Percentiles rank a stretch among this genome's conserved stretches.
phyloP scores from a whole-genome alignment of 176 grass and related monocot species.

The Hordeum vulgare region DNA sequence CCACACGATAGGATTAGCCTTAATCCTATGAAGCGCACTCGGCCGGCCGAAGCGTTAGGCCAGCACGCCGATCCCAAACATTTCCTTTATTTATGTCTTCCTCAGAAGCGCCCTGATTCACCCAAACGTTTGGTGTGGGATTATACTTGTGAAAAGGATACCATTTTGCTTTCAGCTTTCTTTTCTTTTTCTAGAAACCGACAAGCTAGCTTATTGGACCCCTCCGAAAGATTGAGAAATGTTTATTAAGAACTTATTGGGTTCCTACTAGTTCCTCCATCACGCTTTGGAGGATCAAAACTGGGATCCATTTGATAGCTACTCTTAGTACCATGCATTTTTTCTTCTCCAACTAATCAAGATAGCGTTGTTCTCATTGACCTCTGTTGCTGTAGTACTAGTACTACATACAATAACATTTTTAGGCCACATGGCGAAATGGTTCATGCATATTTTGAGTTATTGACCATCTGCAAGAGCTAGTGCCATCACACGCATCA shows the following conservation, averaged over 20 bases:
- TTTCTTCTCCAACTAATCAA: neutral
- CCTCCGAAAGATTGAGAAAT: too few species aligned
- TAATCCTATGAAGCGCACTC: too few species aligned
- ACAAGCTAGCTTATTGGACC: neutral
- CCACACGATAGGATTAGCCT: too few species aligned
- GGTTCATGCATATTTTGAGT: neutral
- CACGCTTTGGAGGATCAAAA: neutral
- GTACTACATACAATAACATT: neutral
- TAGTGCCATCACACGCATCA: conserved; percentile 7
- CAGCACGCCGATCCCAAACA: too few species aligned
- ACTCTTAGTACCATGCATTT: neutral
- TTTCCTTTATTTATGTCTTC: too few species aligned
- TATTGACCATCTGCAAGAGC: neutral
- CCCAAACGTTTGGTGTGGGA: too few species aligned
- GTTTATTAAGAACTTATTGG: too few species aligned
- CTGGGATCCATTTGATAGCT: neutral
- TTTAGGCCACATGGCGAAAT: neutral
- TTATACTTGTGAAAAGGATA: neutral
- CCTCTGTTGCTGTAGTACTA: too few species aligned
- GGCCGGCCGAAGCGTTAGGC: too few species aligned
- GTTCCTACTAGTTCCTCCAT: neutral
- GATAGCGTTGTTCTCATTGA: neutral
- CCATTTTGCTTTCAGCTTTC: too few species aligned
- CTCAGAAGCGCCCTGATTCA: too few species aligned
- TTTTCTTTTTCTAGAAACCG: neutral